Evolutionary conservation across 139 green algal species (phyloP).

Genomic region (Zygnema cylindricum): DNA sequence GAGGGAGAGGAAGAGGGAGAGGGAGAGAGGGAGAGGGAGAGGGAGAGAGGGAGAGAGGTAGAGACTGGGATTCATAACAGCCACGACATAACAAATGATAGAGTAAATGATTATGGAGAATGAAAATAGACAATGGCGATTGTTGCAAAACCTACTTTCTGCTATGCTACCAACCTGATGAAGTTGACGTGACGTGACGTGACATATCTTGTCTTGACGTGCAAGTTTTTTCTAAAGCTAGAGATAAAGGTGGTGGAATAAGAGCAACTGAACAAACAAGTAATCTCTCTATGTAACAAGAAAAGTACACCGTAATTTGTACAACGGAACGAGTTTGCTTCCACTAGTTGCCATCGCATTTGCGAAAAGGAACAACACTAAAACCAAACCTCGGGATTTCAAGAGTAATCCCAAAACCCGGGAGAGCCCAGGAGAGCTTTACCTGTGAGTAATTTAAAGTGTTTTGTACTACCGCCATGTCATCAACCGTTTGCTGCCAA

Average conservation of each 20-base stretch:
- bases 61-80: not conserved
- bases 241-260: too few species aligned
- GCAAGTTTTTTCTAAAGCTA: not conserved
- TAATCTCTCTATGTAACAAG: too few species aligned
- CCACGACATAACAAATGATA: not conserved
- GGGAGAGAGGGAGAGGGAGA: not conserved
- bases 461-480: too few species aligned
- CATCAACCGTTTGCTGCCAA: not conserved
- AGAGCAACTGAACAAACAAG: too few species aligned
- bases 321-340: not conserved
- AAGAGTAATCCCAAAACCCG: too few species aligned
- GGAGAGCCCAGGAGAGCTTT: too few species aligned
- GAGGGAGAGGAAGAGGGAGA: slow-evolving; percentile 18
- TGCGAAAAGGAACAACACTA: too few species aligned
- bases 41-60: not conserved
- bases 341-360: not conserved
- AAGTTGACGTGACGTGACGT: not conserved
- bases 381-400: too few species aligned
- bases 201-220: not conserved
- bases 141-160: too few species aligned
- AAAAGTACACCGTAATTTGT: not conserved
- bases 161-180: too few species aligned
- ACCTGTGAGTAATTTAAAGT: too few species aligned
- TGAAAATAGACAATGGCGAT: not conserved
- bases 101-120: not conserved